These are phyloP conservation scores for Alternaria sp. DNA, from an alignment of 2,329 filamentous ascomycete genomes.

Conservation along the genomic window DNA sequence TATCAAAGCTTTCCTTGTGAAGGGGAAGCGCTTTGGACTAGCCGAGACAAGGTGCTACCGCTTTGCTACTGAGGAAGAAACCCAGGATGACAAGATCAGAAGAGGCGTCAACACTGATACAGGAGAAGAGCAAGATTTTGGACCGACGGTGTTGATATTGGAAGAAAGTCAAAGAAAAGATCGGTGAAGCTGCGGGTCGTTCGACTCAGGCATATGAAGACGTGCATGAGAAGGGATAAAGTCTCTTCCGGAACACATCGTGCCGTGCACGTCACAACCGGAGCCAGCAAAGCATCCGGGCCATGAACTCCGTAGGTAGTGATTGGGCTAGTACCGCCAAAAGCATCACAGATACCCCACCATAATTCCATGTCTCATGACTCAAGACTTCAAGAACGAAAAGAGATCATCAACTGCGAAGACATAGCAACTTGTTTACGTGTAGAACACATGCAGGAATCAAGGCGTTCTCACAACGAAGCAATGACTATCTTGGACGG, in stretches of 20 bases:
- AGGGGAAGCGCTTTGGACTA: constrained; percentile 25
- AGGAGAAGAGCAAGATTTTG: constrained; percentile 28
- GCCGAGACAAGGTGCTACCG: constrained; percentile 28
- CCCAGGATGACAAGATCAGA: constrained; percentile 9
- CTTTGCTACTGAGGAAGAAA: constrained; percentile 25
- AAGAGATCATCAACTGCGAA: neutral
- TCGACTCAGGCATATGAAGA: neutral
- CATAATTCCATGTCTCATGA: neutral
- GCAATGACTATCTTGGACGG: too few species aligned
- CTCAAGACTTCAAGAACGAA: neutral
- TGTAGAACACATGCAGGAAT: too few species aligned
- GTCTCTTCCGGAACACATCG: neutral
- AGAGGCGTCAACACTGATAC: constrained; percentile 24
- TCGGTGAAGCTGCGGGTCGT: neutral
- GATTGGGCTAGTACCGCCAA: neutral
- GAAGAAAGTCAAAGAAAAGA: neutral
- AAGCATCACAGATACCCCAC: neutral
- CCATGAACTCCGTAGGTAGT: neutral
- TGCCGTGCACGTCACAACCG: neutral
- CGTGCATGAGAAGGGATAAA: neutral
- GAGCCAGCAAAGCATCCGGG: neutral
- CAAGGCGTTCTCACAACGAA: too few species aligned
- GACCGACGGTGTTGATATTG: constrained; percentile 27
- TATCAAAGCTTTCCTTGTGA: constrained; percentile 28
- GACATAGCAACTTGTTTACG: too few species aligned